Percentiles rank a stretch among this genome's conserved stretches.
Conservation (phyloP, 192 early-diverging fungal species). For the Coemansia umbellata region DNA sequence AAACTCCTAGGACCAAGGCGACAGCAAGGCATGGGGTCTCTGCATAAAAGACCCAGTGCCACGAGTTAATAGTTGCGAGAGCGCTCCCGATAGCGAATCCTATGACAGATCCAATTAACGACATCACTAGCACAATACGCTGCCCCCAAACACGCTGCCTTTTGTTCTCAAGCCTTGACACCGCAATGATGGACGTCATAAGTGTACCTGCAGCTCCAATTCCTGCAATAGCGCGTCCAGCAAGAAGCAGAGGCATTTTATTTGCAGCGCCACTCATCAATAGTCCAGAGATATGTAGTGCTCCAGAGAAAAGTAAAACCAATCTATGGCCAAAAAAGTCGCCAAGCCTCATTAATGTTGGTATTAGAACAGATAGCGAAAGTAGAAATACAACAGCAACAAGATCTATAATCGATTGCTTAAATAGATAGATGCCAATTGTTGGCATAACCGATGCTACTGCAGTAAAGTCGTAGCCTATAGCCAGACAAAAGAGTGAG, state of each 20-base stretch:
- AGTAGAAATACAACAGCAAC: conserved; percentile 63
- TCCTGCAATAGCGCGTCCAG: conserved; percentile 50
- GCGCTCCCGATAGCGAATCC: conserved; percentile 57
- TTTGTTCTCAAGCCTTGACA: conserved; percentile 31
- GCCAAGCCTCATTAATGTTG: conserved; percentile 48
- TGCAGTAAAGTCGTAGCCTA: conserved; percentile 76
- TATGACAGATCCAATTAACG: conserved; percentile 51
- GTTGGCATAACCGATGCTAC: conserved; percentile 66
- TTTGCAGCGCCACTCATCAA: conserved; percentile 49
- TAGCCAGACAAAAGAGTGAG: conserved; percentile 60
- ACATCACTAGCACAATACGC: conserved; percentile 21
- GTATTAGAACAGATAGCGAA: conserved; percentile 44
- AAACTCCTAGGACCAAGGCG: conserved; percentile 32
- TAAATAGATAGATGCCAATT: conserved; percentile 69
- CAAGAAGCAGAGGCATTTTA: conserved; percentile 55
- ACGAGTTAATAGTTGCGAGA: conserved; percentile 25
- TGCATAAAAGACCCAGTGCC: conserved; percentile 56
- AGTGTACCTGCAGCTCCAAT: conserved; percentile 46
- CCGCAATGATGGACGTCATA: conserved; percentile 51
- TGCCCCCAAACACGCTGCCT: conserved; percentile 25
- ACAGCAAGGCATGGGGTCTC: conserved; percentile 23
- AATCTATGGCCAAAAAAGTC: conserved; percentile 50
- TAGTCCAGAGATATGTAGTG: conserved; percentile 39
- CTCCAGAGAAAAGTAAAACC: conserved; percentile 12
- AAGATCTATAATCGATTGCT: conserved; percentile 70